Evolutionary conservation across 345 rosid genomes (phyloP), one percentile per base, ranked within the genome.

Genomic region (Syzygium grande): DNA sequence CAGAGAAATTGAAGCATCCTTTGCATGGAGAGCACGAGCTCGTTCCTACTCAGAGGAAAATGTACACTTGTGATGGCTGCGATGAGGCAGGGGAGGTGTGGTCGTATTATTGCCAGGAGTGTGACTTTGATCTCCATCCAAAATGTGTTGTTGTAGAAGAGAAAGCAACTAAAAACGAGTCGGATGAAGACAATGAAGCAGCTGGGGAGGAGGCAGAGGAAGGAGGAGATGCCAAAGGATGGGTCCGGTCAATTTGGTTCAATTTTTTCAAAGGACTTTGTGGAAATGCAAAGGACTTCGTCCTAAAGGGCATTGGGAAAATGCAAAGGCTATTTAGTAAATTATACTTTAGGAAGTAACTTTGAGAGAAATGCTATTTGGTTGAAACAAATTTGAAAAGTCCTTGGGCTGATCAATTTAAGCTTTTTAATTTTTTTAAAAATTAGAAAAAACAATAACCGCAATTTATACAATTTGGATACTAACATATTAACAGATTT

Each of bases 111-210:
- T 95, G 98, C 5, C 84, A 87, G 7, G 91, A 93, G 86, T 96
- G 99, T 52, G 94, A 93, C 85, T 96, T 94, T 80, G 89, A 93
- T 94, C 95, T 96, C 85, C 95, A 96, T 90, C 94, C 93, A 2
- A 90, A 91, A 53, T 95, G 98, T 87, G 93, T 93, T 34, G 59
- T 94, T 55, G 34, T 9, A 46, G 78, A 87, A 53, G 77, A 87
- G 53, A 34, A 52, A 51, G 90, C 59, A 89, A 12, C 84, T 65
- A 34, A 63, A 52, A 8, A 90, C 41, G 92, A 90, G 55, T 6
- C n/a, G 13, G 73, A n/a, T n/a, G 73, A 61, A 61, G 73, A 0
- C 0, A 29, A 61, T 13, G 34, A 61, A 61, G 73, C 73, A 61
- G 19, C 38, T 61, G 0, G 3, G 87, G 73, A 22, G 52, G 91